These are phyloP conservation scores for Exophiala bonariae DNA, from an alignment of 2,329 filamentous ascomycete species.

Conservation along the genomic window DNA sequence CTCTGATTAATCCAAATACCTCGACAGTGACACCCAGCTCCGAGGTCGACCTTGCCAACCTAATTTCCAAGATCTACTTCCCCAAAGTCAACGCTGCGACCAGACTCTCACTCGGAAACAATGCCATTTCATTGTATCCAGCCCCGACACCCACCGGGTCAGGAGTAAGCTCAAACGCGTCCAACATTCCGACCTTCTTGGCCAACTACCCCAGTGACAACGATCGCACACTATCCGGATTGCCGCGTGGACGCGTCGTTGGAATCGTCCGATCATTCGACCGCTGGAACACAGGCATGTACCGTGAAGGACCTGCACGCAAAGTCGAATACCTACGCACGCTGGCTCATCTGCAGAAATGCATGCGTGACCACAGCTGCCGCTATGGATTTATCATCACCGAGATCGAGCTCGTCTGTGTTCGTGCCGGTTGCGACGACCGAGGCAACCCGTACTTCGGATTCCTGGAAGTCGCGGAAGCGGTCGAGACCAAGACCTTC, in stretches of 20 bases:
- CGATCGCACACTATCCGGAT: slow-evolving; percentile 48
- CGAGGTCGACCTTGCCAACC: slow-evolving; percentile 70
- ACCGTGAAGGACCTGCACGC: slow-evolving; percentile 78
- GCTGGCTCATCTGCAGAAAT: slow-evolving; percentile 80
- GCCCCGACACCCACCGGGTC: slow-evolving; percentile 36
- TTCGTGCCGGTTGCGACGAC: slow-evolving; percentile 72
- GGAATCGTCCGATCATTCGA: slow-evolving; percentile 90
- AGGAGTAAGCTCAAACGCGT: slow-evolving; percentile 37
- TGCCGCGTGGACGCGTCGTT: slow-evolving; percentile 64
- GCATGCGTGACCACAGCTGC: slow-evolving; percentile 90
- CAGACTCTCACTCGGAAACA: slow-evolving; percentile 68
- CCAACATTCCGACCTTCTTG: slow-evolving; percentile 52
- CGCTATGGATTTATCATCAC: slow-evolving; percentile 96
- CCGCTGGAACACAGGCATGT: slow-evolving; percentile 94
- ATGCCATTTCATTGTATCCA: slow-evolving; percentile 52
- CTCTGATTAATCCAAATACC: slow-evolving; percentile 40
- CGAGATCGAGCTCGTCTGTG: slow-evolving; percentile 90
- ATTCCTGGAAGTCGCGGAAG: slow-evolving; percentile 72
- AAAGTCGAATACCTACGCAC: slow-evolving; percentile 87
- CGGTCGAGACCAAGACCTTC: slow-evolving; percentile 54
- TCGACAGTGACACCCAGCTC: slow-evolving; percentile 72
- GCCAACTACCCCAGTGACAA: slow-evolving; percentile 55
- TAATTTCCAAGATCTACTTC: slow-evolving; percentile 76
- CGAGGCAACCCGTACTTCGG: slow-evolving; percentile 76
- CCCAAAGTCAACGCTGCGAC: slow-evolving; percentile 86